phyloP scores from a whole-genome alignment of 2,329 filamentous ascomycete genomes.

The Ophiocordyceps camponoti-saundersi region DNA sequence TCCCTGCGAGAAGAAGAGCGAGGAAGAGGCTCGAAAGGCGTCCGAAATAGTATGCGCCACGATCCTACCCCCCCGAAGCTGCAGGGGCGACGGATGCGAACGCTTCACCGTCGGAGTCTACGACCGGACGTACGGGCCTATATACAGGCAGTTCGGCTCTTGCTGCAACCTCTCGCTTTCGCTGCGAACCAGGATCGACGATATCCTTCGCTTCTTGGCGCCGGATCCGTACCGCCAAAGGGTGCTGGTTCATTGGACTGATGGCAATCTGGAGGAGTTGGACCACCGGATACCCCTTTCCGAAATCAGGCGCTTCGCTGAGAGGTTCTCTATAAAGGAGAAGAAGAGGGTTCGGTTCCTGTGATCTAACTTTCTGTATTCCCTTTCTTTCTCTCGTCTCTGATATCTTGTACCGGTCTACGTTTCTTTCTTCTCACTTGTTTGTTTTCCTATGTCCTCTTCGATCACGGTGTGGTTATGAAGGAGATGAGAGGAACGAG shows the following conservation, averaged over 20 bases:
- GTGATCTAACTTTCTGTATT: background rate
- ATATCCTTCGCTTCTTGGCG: slow-evolving; percentile 6
- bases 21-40: background rate
- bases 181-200: slow-evolving; percentile 3
- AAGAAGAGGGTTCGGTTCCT: slow-evolving; percentile 9
- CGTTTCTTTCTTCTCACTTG: too few species aligned
- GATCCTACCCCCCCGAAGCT: background rate
- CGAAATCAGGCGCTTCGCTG: slow-evolving; percentile 6
- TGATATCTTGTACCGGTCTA: too few species aligned
- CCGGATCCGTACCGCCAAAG: slow-evolving; percentile 8
- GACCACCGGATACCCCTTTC: slow-evolving; percentile 6
- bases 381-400: too few species aligned
- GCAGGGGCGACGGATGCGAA: background rate
- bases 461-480: too few species aligned
- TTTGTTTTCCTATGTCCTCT: too few species aligned
- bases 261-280: slow-evolving; percentile 9
- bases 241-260: slow-evolving; percentile 12
- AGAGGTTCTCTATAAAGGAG: slow-evolving; percentile 9
- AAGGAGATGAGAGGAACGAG: too few species aligned
- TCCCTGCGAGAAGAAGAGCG: background rate
- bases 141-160: slow-evolving; percentile 5
- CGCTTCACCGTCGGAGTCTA: slow-evolving; percentile 6
- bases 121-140: slow-evolving; percentile 5
- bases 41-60: background rate
- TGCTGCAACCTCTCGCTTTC: slow-evolving; percentile 7